phyloP scores from a whole-genome alignment of 129 eudicot genomes.

The Escallonia herrerae region DNA sequence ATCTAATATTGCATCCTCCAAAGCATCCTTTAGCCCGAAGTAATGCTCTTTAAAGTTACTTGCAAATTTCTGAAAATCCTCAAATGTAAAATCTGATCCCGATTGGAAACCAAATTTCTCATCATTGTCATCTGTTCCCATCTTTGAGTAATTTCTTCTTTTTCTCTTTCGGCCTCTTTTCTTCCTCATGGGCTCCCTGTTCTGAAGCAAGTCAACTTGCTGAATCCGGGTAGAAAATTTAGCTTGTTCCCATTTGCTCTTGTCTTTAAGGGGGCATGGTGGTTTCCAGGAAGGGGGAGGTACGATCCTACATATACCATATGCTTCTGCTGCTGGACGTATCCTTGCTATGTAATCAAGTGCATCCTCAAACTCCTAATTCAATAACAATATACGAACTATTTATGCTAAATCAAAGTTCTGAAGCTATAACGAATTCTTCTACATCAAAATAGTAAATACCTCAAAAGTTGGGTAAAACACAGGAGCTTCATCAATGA shows the following conservation, averaged over 20 bases:
- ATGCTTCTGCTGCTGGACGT: constrained; percentile 50
- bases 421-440: neutral
- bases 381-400: neutral
- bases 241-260: constrained; percentile 47
- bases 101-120: constrained; percentile 73
- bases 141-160: constrained; percentile 27
- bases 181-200: constrained; percentile 69
- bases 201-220: constrained; percentile 72
- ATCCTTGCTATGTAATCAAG: constrained; percentile 58
- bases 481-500: constrained; percentile 55
- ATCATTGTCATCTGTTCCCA: constrained; percentile 38
- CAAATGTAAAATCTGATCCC: constrained; percentile 61
- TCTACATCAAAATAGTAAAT: neutral
- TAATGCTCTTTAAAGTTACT: constrained; percentile 48
- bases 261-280: constrained; percentile 49
- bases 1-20: neutral
- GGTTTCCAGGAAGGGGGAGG: constrained; percentile 78
- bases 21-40: constrained; percentile 37
- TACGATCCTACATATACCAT: constrained; percentile 66
- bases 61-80: constrained; percentile 45
- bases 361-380: constrained; percentile 70
- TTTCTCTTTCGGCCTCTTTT: constrained; percentile 46
- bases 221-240: constrained; percentile 66
- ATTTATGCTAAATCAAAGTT: neutral
- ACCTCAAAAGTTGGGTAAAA: constrained; percentile 66